Percentiles rank a stretch among this genome's conserved stretches.
phyloP scores from a whole-genome alignment of 495 filamentous ascomycete species.

The Podospora conica region DNA sequence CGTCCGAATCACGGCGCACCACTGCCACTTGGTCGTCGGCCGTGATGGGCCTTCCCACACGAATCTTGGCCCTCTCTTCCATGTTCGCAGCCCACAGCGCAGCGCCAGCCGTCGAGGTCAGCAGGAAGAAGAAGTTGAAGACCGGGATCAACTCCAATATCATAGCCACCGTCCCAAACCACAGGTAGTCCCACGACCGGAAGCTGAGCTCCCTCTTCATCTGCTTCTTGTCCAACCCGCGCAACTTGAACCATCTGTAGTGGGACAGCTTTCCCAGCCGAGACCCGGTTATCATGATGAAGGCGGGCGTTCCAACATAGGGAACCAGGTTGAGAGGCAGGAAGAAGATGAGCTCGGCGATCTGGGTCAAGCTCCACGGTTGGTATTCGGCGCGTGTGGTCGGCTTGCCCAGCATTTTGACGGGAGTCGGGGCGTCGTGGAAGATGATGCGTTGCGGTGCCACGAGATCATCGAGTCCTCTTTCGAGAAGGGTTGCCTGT shows the following conservation, averaged over 20 bases:
- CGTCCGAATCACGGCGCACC: conserved; percentile 10
- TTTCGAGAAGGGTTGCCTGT: conserved; percentile 46
- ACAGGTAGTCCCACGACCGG: conserved; percentile 63
- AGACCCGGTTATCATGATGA: conserved; percentile 62
- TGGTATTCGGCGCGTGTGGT: conserved; percentile 60
- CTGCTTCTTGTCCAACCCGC: conserved; percentile 59
- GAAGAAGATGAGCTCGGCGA: conserved; percentile 67
- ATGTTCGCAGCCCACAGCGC: conserved; percentile 74
- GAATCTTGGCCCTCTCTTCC: conserved; percentile 32
- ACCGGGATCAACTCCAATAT: conserved; percentile 70
- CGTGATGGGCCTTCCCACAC: conserved; percentile 21
- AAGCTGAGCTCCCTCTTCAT: conserved; percentile 56
- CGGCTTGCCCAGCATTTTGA: conserved; percentile 71
- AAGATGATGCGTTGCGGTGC: conserved; percentile 65
- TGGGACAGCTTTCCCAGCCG: conserved; percentile 55
- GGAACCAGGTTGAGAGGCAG: conserved; percentile 89
- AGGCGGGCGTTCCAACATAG: conserved; percentile 71
- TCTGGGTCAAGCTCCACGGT: conserved; percentile 67
- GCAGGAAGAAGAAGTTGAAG: conserved; percentile 78
- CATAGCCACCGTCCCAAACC: conserved; percentile 53
- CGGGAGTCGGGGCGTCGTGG: conserved; percentile 49
- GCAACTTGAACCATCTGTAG: conserved; percentile 73
- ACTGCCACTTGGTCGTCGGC: conserved; percentile 12
- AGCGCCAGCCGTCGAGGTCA: conserved; percentile 71
- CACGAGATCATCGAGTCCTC: conserved; percentile 52